These are phyloP conservation scores for Argentina anserina DNA, from an alignment of 306 rosid genomes.

Conservation along the genomic window DNA sequence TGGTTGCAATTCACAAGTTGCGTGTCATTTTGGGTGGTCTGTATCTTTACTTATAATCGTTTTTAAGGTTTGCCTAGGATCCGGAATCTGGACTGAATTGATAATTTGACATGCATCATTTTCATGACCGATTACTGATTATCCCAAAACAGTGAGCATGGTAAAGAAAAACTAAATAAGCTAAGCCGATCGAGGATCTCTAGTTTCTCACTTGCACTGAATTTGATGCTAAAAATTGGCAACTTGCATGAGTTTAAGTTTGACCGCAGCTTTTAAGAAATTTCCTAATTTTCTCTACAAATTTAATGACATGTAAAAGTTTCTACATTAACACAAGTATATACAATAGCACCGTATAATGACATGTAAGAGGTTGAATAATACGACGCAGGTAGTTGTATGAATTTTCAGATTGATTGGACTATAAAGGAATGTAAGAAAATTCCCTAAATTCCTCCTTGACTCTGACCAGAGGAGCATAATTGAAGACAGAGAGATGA, in stretches of 20 bases:
- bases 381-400: neutral
- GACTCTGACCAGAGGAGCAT: slow-evolving; percentile 54
- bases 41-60: neutral
- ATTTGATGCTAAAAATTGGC: slow-evolving; percentile 59
- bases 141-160: slow-evolving; percentile 13
- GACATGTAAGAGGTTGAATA: neutral
- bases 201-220: slow-evolving; percentile 60
- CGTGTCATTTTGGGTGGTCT: neutral
- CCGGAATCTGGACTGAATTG: slow-evolving; percentile 9
- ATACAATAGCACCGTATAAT: neutral
- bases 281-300: neutral
- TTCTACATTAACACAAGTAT: neutral
- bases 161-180: slow-evolving; percentile 23
- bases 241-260: slow-evolving; percentile 26
- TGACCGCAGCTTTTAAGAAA: slow-evolving; percentile 9
- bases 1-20: neutral
- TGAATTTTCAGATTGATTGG: neutral
- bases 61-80: slow-evolving; percentile 4
- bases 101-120: neutral
- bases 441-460: slow-evolving; percentile 52
- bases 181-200: slow-evolving; percentile 23
- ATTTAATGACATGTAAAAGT: too few relatives aligned
- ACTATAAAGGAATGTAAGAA: slow-evolving; percentile 42
- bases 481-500: slow-evolving; percentile 36
- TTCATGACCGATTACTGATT: slow-evolving; percentile 1